phyloP scores from a whole-genome alignment of 257 asterid genomes.

The Lycium ferocissimum region DNA sequence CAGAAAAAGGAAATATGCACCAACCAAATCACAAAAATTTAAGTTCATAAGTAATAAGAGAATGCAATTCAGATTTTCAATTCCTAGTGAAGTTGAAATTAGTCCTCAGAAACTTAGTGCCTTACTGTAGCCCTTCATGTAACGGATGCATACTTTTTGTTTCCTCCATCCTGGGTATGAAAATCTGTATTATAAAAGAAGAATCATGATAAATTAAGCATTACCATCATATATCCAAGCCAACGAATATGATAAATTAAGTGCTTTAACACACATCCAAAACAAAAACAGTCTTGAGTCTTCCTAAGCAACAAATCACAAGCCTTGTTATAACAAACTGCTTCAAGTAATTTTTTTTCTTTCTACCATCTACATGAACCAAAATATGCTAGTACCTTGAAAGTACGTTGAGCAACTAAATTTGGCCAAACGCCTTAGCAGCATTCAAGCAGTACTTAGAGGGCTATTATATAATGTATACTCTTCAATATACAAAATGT shows the following conservation, averaged over 20 bases:
- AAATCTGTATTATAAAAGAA: slow-evolving; percentile 59
- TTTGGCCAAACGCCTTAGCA: too few species aligned
- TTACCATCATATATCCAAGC: neutral
- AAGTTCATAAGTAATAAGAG: too few species aligned
- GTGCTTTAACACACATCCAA: neutral
- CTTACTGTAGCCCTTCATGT: slow-evolving; percentile 94
- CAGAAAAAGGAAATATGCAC: too few species aligned
- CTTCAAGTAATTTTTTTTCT: neutral
- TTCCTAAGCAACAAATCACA: neutral
- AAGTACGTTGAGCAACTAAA: too few species aligned
- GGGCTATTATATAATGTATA: too few species aligned
- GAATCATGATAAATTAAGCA: slow-evolving; percentile 3
- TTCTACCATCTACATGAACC: too few species aligned
- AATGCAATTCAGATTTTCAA: too few species aligned
- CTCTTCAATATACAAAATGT: too few species aligned
- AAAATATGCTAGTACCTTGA: too few species aligned
- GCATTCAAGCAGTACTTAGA: too few species aligned
- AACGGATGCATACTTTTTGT: slow-evolving; percentile 88
- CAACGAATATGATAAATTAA: slow-evolving; percentile 1
- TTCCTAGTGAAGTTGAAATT: neutral
- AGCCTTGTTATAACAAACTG: slow-evolving; percentile 7
- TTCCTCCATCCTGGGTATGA: slow-evolving; percentile 96
- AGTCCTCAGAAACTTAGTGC: neutral
- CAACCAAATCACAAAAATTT: too few species aligned
- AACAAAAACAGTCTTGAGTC: neutral